phyloP scores from a whole-genome alignment of 1,284 basidiomycete genomes.

The Coniferiporia sulphurascens region DNA sequence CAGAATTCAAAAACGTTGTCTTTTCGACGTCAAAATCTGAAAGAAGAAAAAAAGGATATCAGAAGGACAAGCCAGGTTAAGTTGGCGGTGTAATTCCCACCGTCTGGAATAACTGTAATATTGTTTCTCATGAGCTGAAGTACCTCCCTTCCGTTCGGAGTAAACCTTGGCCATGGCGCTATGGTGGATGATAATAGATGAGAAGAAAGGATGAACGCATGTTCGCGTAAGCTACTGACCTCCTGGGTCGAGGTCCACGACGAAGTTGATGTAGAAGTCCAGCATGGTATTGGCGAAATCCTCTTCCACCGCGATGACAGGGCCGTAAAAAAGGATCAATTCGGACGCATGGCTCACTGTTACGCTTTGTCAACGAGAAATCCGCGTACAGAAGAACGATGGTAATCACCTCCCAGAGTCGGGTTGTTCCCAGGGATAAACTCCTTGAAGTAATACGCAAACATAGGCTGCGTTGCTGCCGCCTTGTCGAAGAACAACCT shows the following conservation, averaged over 20 bases:
- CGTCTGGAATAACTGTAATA: conserved; percentile 44
- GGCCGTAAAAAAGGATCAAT: conserved; percentile 43
- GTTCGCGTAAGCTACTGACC: conserved; percentile 28
- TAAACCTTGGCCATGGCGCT: conserved; percentile 45
- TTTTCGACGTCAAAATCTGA: conserved; percentile 40
- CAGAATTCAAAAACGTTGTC: conserved; percentile 39
- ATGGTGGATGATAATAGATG: conserved; percentile 3
- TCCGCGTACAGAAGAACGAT: background rate
- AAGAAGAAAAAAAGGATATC: background rate
- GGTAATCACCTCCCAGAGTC: conserved; percentile 36
- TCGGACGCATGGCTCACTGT: conserved; percentile 51
- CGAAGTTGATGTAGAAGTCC: conserved; percentile 51
- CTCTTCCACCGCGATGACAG: conserved; percentile 39
- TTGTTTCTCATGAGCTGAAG: conserved; percentile 47
- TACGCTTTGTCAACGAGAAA: background rate
- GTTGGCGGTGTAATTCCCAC: conserved; percentile 25
- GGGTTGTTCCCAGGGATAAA: conserved; percentile 47
- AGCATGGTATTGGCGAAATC: conserved; percentile 43
- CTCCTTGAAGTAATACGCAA: conserved; percentile 50
- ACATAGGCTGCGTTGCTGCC: conserved; percentile 40
- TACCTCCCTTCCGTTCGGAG: conserved; percentile 30
- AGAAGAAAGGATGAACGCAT: background rate
- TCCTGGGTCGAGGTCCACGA: conserved; percentile 49
- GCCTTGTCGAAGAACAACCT: conserved; percentile 46
- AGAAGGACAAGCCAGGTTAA: too few relatives aligned